Conservation (phyloP, 2,329 filamentous ascomycete species). For the Sodiomyces alkalinus region DNA sequence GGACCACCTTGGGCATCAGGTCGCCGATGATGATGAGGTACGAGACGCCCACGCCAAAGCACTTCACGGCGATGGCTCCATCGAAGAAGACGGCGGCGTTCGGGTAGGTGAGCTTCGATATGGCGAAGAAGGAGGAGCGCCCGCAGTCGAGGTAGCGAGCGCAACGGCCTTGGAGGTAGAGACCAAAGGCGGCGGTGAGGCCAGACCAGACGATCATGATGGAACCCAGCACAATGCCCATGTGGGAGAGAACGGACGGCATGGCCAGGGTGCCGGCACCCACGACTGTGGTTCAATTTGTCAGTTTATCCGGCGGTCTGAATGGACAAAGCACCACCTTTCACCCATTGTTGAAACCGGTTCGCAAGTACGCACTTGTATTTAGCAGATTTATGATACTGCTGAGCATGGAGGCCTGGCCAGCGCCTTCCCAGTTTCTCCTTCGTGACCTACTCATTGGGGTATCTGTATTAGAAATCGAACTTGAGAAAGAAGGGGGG, state of each 20-base stretch:
- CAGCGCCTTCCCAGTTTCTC: slow-evolving; percentile 54
- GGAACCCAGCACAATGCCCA: slow-evolving; percentile 77
- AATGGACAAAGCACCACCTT: not conserved
- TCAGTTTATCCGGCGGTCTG: slow-evolving; percentile 1
- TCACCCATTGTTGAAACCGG: not conserved
- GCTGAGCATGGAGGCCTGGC: slow-evolving; percentile 76
- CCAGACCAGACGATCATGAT: slow-evolving; percentile 86
- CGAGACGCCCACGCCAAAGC: slow-evolving; percentile 91
- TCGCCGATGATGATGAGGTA: slow-evolving; percentile 99
- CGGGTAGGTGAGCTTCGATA: slow-evolving; percentile 92
- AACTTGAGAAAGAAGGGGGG: too few species aligned
- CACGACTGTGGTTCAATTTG: slow-evolving; percentile 50
- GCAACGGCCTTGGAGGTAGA: slow-evolving; percentile 90
- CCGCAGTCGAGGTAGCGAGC: slow-evolving; percentile 86
- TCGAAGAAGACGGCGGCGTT: slow-evolving; percentile 94
- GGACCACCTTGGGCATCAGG: slow-evolving; percentile 86
- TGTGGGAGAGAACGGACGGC: slow-evolving; percentile 90
- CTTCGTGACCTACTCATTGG: slow-evolving; percentile 42
- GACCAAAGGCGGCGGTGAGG: slow-evolving; percentile 73
- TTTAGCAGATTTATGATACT: slow-evolving; percentile 93
- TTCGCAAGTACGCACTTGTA: slow-evolving; percentile 50
- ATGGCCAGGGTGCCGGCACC: slow-evolving; percentile 88
- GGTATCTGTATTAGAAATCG: too few species aligned
- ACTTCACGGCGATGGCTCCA: slow-evolving; percentile 90
- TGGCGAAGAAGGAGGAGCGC: slow-evolving; percentile 81